Conservation (phyloP, 208 protist genomes). For the Crithidia expoeki region DNA sequence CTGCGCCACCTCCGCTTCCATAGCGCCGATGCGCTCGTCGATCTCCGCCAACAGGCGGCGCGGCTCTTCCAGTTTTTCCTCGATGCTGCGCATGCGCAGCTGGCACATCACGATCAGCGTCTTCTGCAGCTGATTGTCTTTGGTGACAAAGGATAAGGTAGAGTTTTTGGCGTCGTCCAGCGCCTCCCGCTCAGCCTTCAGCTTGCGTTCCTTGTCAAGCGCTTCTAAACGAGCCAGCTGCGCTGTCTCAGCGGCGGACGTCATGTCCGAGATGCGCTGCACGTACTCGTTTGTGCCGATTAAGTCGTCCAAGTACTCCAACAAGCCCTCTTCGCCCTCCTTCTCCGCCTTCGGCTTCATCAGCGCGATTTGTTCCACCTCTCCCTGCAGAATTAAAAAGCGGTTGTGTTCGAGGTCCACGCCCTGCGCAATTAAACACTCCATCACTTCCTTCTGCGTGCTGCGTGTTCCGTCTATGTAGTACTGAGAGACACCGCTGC, state of each 20-base stretch:
- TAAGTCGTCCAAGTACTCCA: conserved; percentile 99
- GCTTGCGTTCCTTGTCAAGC: conserved; percentile 92
- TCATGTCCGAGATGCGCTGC: conserved; percentile 89
- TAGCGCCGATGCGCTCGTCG: conserved; percentile 59
- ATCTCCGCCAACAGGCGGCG: conserved; percentile 69
- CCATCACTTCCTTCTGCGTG: conserved; percentile 84
- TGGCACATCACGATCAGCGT: conserved; percentile 93
- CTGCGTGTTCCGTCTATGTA: conserved; percentile 81
- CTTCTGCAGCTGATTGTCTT: conserved; percentile 93
- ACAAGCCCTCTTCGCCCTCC: conserved; percentile 97
- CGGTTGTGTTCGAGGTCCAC: conserved; percentile 99
- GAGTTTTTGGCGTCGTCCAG: conserved; percentile 95
- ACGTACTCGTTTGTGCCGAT: conserved; percentile 97
- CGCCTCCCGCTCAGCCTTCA: conserved; percentile 94
- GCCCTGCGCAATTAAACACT: conserved; percentile 93
- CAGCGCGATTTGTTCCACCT: conserved; percentile 99
- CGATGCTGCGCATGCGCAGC: conserved; percentile 74
- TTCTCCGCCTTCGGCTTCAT: conserved; percentile 99
- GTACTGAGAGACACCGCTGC: conserved; percentile 96
- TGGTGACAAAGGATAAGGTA: conserved; percentile 93
- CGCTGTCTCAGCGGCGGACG: conserved; percentile 83
- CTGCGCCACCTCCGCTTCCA: conserved; percentile 58
- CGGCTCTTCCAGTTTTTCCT: conserved; percentile 80
- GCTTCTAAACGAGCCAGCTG: conserved; percentile 94
- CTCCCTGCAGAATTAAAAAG: conserved; percentile 99